Evolutionary conservation across 2,329 filamentous ascomycete genomes (phyloP), one percentile per base, ranked within the genome.

Genomic region (Thielaviopsis euricoi): DNA sequence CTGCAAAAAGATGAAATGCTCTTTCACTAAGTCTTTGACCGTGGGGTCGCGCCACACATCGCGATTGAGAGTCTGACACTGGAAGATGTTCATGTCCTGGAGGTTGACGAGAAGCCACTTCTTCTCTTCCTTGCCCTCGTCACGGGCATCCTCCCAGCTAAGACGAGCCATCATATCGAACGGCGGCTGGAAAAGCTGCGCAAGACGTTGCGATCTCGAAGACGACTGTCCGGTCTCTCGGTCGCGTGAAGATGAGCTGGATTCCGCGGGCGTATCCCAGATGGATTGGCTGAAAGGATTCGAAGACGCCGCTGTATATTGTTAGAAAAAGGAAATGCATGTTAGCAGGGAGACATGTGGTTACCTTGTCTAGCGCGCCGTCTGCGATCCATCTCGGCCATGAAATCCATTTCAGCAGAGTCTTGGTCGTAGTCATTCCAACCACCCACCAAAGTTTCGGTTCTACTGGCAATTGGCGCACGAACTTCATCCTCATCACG

Each of bases 51-150:
- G 96, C 93, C 93, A 98, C 57, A 97, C 82, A 68, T 98, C 93
- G 51, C 93, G 81, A 67, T 98, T 98, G 19, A 98, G 75, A 2
- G 87, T 80, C 68, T 98, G 93, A 69, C 93, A 98, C 69, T 93
- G 87, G 69, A 98, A 98, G 65, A 95, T 84, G 40, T 87, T 87
- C 63, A 87, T 82, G 67, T 98, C 90, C 70, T 98, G 93, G 17
- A 98, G 83, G 68, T 98, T 97, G 62, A 96, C 89, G 64, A 98
- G 71, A 53, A 98, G 80, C 93, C 93, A 98, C 70, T 95, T 96
- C 74, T 89, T 83, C 26, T 84, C 78, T 52, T 89, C 86, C 68
- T 93, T 95, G 61, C 91, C 93, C 64, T 89, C 77, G 17, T 90
- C 81, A 57, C 93, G 82, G 15, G 89, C 93, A 59, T 85, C 79